Percentiles rank a stretch among this genome's conserved stretches.
phyloP scores from a whole-genome alignment of 768 basidiomycete genomes.

The Austroboletus festivus region DNA sequence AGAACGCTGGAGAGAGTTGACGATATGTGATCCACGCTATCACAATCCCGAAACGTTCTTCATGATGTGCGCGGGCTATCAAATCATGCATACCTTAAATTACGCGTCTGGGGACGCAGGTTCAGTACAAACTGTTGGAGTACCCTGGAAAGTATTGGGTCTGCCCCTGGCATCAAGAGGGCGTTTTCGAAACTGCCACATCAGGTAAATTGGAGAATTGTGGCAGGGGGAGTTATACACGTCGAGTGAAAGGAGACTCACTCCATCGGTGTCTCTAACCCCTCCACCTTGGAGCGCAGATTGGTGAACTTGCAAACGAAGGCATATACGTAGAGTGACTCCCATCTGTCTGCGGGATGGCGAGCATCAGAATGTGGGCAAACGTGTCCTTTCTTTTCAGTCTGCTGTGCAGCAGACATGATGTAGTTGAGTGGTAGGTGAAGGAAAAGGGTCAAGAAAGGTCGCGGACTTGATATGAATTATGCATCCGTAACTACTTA shows the following conservation, averaged over 20 bases:
- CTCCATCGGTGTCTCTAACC: slow-evolving; percentile 81
- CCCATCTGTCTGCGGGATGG: slow-evolving; percentile 84
- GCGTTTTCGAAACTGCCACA: slow-evolving; percentile 76
- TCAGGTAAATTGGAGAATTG: slow-evolving; percentile 32
- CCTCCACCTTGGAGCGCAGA: slow-evolving; percentile 72
- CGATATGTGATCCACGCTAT: slow-evolving; percentile 79
- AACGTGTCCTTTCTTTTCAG: slow-evolving; percentile 49
- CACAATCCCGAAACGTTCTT: slow-evolving; percentile 31
- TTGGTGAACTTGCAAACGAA: slow-evolving; percentile 83
- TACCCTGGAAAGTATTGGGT: slow-evolving; percentile 69
- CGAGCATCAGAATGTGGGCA: slow-evolving; percentile 58
- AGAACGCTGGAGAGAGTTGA: slow-evolving; percentile 67
- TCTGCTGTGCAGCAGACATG: slow-evolving; percentile 36
- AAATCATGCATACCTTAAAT: slow-evolving; percentile 64
- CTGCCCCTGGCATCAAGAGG: slow-evolving; percentile 66
- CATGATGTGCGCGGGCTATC: slow-evolving; percentile 23
- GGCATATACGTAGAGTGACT: slow-evolving; percentile 79
- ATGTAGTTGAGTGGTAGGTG: slow-evolving; percentile 31
- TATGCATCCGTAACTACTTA: slow-evolving; percentile 37
- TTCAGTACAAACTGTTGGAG: slow-evolving; percentile 77
- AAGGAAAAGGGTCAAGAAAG: slow-evolving; percentile 34
- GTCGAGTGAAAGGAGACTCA: slow-evolving; percentile 42
- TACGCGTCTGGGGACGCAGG: slow-evolving; percentile 85
- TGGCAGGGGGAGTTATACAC: slow-evolving; percentile 20
- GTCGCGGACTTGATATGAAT: slow-evolving; percentile 32